Percentiles rank a stretch among this genome's conserved stretches.
These are phyloP conservation scores for Cryptosporidium xiaoi DNA, from an alignment of 169 alveolate species.

Conservation along the genomic window DNA sequence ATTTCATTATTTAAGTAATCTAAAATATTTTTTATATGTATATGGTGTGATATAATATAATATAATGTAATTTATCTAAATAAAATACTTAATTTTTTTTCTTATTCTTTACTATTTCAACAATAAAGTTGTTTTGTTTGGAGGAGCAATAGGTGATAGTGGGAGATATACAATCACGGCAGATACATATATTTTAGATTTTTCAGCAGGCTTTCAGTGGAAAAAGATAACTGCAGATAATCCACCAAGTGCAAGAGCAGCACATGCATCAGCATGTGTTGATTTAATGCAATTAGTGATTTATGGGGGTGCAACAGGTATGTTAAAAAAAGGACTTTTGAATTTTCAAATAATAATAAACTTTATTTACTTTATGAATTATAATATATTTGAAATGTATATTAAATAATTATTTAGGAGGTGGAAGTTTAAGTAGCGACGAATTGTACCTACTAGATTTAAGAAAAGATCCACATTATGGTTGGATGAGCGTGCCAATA, in stretches of 20 bases:
- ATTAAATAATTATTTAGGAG: constrained; percentile 74
- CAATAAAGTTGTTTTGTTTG: constrained; percentile 87
- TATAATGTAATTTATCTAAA: neutral
- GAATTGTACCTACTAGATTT: constrained; percentile 95
- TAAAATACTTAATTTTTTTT: neutral
- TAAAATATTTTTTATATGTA: too few species aligned
- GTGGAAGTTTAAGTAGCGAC: constrained; percentile 97
- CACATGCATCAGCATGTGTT: constrained; percentile 99
- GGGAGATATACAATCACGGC: constrained; percentile 97
- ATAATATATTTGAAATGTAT: neutral
- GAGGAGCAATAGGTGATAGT: constrained; percentile 97
- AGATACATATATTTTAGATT: constrained; percentile 93
- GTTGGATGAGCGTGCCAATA: constrained; percentile 98
- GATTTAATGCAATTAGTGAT: constrained; percentile 94
- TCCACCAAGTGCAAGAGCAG: constrained; percentile 98
- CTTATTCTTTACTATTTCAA: neutral
- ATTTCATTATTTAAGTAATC: too few species aligned
- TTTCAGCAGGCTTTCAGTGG: constrained; percentile 88
- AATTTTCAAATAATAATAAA: too few species aligned
- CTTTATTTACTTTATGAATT: neutral
- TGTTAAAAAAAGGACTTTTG: neutral
- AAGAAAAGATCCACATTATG: constrained; percentile 91
- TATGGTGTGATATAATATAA: too few species aligned
- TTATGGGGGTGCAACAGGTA: constrained; percentile 99
- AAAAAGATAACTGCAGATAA: constrained; percentile 87